phyloP scores from a whole-genome alignment of 352 stramenopile genomes.

The Poterioochromonas sp. region DNA sequence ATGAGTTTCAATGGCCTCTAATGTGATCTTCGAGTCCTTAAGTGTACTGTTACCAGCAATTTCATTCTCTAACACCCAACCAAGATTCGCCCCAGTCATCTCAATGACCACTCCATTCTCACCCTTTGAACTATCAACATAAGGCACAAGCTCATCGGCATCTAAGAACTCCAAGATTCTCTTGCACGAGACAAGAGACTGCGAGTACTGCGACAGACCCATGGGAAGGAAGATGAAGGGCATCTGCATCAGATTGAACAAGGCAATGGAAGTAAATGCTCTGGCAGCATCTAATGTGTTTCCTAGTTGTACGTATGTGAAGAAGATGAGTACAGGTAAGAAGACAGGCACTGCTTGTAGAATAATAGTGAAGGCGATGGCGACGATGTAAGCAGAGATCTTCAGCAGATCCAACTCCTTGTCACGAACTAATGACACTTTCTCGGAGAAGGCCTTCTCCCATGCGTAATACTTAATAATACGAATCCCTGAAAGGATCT shows the following conservation, averaged over 20 bases:
- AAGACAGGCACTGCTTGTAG: constrained; percentile 43
- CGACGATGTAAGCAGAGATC: constrained; percentile 32
- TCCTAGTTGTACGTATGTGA: constrained; percentile 15
- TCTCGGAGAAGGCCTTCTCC: constrained; percentile 58
- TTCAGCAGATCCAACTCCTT: constrained; percentile 40
- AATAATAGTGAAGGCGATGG: constrained; percentile 36
- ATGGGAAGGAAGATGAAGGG: constrained; percentile 44
- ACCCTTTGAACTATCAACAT: neutral
- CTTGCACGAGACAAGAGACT: neutral
- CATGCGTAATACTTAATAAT: constrained; percentile 93
- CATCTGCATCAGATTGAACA: constrained; percentile 51
- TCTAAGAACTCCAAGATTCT: constrained; percentile 33
- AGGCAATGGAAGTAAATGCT: constrained; percentile 69
- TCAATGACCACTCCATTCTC: neutral
- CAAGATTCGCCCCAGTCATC: neutral
- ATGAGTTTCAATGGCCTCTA: neutral
- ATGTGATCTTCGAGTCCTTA: neutral
- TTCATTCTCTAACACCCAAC: neutral
- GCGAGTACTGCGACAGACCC: constrained; percentile 4
- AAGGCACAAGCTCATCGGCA: neutral
- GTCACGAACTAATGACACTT: constrained; percentile 42
- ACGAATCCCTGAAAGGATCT: constrained; percentile 82
- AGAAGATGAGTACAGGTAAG: constrained; percentile 43
- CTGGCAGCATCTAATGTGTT: constrained; percentile 27
- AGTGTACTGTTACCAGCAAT: neutral